Base-by-base conservation (phyloP, 1,284 basidiomycete species). In the Sanghuangporus sanghuang region DNA sequence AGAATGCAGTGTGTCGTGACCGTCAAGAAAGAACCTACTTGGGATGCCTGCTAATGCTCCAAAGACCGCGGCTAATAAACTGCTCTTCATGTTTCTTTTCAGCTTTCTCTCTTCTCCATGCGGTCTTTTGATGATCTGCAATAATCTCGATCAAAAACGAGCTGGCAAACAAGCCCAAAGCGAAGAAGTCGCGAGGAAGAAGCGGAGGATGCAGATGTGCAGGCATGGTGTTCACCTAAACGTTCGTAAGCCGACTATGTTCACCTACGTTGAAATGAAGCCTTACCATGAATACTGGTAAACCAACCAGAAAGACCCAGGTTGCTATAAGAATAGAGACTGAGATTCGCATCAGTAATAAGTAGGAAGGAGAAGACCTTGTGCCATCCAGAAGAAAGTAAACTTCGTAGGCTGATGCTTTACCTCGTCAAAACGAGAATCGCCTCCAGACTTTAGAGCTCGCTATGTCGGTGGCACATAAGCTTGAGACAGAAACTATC, bases 61-160 rank as follows among this genome's bases (percentile, higher is more conserved):
- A 94, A 9, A 92, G 74, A 0, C 92, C 91, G 36, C 76, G 78
- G 4, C 79, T 81, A 68, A 93, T 89, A 71, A 93, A 93, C 69
- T 84, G 80, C 69, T 93, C 87, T 52, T 88, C 81, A 71, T 93
- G 90, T 67, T 86, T 76, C 69, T 89, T 89, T 11, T 76, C 77
- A n/a, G 87, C 77, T 71, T 86, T 89, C 3, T 78, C 81, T 27
- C 74, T 73, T 57, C 87, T 77, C 91, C 91, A 93, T 1, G 75
- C 72, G 6, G 81, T 76, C 74, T 93, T 93, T 74, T 93, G 89
- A 54, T 75, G 70, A 73, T 93, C 91, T 3, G 89, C 87, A 48
- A 84, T 72, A 8, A 84, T 78, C 71, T 92, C 88, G 40, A 88
- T 77, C 2, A 84, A 69, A 68, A 90, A 81, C 0, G 86, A 88